These are phyloP conservation scores for Fulvia fulva DNA, from an alignment of 2,329 filamentous ascomycete species.

Conservation along the genomic window DNA sequence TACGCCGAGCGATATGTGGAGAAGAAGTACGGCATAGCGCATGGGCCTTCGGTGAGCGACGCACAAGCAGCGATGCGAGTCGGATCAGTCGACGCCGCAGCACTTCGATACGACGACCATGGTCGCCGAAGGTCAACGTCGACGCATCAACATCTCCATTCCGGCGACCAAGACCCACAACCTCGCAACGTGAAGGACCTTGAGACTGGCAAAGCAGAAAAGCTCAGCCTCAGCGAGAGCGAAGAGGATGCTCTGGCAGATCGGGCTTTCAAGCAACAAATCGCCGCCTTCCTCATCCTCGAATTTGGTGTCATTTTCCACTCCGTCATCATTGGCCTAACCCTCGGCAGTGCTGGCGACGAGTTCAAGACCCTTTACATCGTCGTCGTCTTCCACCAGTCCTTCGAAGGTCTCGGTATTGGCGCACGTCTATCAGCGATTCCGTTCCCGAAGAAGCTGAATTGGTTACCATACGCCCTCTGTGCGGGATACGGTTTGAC, in stretches of 20 bases:
- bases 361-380: slow-evolving; percentile 60
- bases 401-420: slow-evolving; percentile 86
- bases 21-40: slow-evolving; percentile 42
- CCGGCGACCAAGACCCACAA: slow-evolving; percentile 38
- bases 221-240: slow-evolving; percentile 18
- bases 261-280: slow-evolving; percentile 63
- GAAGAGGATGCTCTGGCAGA: slow-evolving; percentile 18
- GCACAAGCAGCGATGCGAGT: slow-evolving; percentile 4
- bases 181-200: slow-evolving; percentile 6
- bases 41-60: slow-evolving; percentile 26
- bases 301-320: slow-evolving; percentile 79
- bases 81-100: slow-evolving; percentile 25
- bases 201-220: slow-evolving; percentile 11
- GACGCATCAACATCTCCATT: slow-evolving; percentile 41
- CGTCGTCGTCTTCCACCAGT: slow-evolving; percentile 80
- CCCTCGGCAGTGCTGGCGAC: slow-evolving; percentile 57
- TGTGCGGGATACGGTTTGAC: slow-evolving; percentile 69
- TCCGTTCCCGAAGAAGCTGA: slow-evolving; percentile 67
- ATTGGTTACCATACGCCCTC: slow-evolving; percentile 72
- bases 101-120: slow-evolving; percentile 19
- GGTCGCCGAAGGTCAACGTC: slow-evolving; percentile 14
- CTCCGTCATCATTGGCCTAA: slow-evolving; percentile 53
- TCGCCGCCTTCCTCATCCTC: slow-evolving; percentile 85
- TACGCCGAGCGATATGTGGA: slow-evolving; percentile 50
- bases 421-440: slow-evolving; percentile 76